A percentile compares a stretch with the other conserved stretches of the same genome.
Evolutionary conservation across 2,329 filamentous ascomycete genomes (phyloP).

Genomic region (Rosellinia necatrix): DNA sequence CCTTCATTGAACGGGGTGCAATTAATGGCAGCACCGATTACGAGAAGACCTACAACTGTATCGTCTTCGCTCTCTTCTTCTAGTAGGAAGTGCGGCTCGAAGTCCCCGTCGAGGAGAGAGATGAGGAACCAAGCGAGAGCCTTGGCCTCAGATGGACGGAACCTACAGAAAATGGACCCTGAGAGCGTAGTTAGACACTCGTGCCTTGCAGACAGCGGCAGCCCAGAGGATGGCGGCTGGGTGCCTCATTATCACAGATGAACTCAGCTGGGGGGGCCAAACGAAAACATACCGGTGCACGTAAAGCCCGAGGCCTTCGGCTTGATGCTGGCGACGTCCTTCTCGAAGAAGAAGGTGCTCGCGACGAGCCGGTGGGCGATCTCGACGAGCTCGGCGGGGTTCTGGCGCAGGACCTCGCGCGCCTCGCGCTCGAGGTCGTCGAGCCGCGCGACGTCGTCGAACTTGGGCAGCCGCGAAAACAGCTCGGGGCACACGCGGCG

Average conservation of each 20-base stretch:
- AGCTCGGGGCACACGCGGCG: slow-evolving; percentile 40
- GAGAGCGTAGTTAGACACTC: background rate
- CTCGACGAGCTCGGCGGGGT: slow-evolving; percentile 35
- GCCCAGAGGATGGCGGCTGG: background rate
- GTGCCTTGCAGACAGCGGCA: background rate
- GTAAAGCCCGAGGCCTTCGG: slow-evolving; percentile 36
- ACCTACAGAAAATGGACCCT: slow-evolving; percentile 41
- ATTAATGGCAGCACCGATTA: background rate
- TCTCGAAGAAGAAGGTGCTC: slow-evolving; percentile 43
- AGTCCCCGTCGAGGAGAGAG: slow-evolving; percentile 38
- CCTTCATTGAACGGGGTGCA: background rate
- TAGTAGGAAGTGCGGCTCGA: slow-evolving; percentile 41
- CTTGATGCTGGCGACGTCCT: slow-evolving; percentile 36
- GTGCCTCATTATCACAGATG: background rate
- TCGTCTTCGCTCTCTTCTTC: slow-evolving; percentile 32
- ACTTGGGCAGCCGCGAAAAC: slow-evolving; percentile 36
- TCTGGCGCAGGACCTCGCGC: slow-evolving; percentile 33
- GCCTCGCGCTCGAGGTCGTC: slow-evolving; percentile 36
- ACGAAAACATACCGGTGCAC: slow-evolving; percentile 36
- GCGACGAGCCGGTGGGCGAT: slow-evolving; percentile 40
- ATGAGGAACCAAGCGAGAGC: slow-evolving; percentile 41
- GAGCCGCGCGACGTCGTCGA: slow-evolving; percentile 38
- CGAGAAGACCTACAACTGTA: slow-evolving; percentile 4
- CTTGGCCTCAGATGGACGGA: slow-evolving; percentile 37
- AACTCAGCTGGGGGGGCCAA: too few species aligned